A percentile compares a stretch with the other conserved stretches of the same genome.
Conservation (phyloP, 2,329 filamentous ascomycete species). For the Lasiodiplodia sp. region DNA sequence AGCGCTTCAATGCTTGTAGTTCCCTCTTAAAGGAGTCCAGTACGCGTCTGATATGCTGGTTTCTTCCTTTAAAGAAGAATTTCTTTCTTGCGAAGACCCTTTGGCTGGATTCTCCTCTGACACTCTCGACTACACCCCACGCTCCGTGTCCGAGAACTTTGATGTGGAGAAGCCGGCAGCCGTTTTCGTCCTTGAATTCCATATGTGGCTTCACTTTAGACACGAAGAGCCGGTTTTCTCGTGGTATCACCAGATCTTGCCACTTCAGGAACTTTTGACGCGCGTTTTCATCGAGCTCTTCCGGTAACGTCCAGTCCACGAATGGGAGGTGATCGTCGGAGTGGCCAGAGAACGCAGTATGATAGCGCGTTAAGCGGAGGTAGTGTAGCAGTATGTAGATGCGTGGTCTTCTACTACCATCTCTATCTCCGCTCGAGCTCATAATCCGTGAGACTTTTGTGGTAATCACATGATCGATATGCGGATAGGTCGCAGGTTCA, state of each 20-base stretch:
- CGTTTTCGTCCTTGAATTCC: background rate
- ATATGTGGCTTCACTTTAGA: background rate
- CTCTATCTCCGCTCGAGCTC: background rate
- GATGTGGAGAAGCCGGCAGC: background rate
- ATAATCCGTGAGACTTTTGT: background rate
- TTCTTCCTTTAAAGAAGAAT: no score
- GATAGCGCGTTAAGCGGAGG: background rate
- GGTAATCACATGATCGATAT: background rate
- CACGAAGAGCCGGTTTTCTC: background rate
- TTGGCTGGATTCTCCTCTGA: background rate
- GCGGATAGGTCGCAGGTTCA: fast-evolving
- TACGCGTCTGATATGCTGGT: fast-evolving
- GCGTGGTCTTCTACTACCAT: background rate
- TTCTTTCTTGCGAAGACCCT: background rate
- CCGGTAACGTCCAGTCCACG: background rate
- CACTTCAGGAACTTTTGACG: background rate
- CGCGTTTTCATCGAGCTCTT: background rate
- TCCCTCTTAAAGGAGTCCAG: conserved; percentile 20
- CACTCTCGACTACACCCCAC: background rate
- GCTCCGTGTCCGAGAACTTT: background rate
- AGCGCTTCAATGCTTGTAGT: conserved; percentile 31
- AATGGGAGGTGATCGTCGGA: background rate
- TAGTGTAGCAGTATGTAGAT: background rate
- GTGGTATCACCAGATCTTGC: background rate
- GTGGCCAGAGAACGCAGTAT: background rate